Conservation (phyloP, 2,329 filamentous ascomycete species). For the Colletotrichum sp. region DNA sequence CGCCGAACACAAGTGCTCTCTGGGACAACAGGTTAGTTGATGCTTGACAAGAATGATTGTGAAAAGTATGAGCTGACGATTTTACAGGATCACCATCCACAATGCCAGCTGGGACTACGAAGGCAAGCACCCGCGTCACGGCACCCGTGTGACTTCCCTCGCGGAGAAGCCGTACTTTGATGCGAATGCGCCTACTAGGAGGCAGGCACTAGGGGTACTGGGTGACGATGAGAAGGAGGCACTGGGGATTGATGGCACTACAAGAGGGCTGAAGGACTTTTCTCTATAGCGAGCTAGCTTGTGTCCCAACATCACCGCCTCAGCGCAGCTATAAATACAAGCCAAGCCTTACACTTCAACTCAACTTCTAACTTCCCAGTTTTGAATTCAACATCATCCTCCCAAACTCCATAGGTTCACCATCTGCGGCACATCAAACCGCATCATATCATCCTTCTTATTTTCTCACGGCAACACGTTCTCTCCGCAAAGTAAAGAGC, state of each 20-base stretch:
- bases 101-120: conserved; percentile 79
- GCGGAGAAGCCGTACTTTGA: conserved; percentile 76
- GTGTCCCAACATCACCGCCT: neutral
- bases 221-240: conserved; percentile 56
- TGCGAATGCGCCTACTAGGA: conserved; percentile 65
- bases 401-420: neutral
- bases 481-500: neutral
- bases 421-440: neutral
- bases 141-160: conserved; percentile 72
- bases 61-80: neutral
- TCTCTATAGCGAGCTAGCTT: neutral
- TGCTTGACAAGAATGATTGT: neutral
- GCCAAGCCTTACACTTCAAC: neutral
- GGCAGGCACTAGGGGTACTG: conserved; percentile 69
- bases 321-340: neutral
- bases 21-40: conserved; percentile 70
- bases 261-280: conserved; percentile 1
- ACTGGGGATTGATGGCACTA: conserved; percentile 17
- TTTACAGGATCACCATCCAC: conserved; percentile 69
- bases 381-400: rapidly evolving
- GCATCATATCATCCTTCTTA: neutral
- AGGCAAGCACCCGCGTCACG: conserved; percentile 69
- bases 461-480: neutral
- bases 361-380: neutral
- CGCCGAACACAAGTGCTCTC: conserved; percentile 66